Evolutionary conservation across 768 basidiomycete genomes (phyloP), one percentile per base, ranked within the genome.

Genomic region (Boletus vinaceobasis): DNA sequence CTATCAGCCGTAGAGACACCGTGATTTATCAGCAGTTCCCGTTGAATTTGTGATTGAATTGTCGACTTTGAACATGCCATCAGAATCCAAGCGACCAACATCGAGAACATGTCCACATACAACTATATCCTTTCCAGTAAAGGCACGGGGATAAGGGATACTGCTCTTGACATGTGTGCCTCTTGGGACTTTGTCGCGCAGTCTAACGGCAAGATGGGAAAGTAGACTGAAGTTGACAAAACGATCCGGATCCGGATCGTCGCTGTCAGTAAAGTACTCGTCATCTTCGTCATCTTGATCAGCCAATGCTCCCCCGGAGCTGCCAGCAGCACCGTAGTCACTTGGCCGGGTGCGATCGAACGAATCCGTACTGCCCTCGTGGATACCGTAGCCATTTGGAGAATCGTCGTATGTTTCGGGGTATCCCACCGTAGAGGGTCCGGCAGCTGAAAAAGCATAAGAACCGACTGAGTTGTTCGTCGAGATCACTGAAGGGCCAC

Each of bases 51-150:
- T 1, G 83, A 82, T 67, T 96, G 92, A 36, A 94, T 91, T 0
- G 90, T 90, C 2, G 88, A 91, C 94, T 93, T 63, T 39, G 15
- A 59, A 53, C 19, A 35, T 23, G 56, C 60, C 50, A 39, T 56
- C n/a, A 60, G 23, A 11, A 27, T 33, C 26, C 15, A 17, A 48
- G 29, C 19, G 38, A 27, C 17, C 15, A 43, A 19, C 17, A 27
- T 19, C 7, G 15, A 49, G 15, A 48, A 52, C 5, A 36, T 26
- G 33, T 35, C n/a, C 13, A 79, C 91, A 65, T 73, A 94, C 90
- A 60, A 98, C 93, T 35, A 96, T 85, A 64, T 98, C 93, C 64
- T 90, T 91, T 7, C 96, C 96, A 3, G 96, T 98, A 62, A 98
- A 98, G 21, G 91, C 88, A 4, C 84, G 77, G 5, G 87, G 89